Evolutionary conservation across 345 rosid genomes (phyloP), one percentile per base, ranked within the genome.

Genomic region (Eucalyptus curtisii): DNA sequence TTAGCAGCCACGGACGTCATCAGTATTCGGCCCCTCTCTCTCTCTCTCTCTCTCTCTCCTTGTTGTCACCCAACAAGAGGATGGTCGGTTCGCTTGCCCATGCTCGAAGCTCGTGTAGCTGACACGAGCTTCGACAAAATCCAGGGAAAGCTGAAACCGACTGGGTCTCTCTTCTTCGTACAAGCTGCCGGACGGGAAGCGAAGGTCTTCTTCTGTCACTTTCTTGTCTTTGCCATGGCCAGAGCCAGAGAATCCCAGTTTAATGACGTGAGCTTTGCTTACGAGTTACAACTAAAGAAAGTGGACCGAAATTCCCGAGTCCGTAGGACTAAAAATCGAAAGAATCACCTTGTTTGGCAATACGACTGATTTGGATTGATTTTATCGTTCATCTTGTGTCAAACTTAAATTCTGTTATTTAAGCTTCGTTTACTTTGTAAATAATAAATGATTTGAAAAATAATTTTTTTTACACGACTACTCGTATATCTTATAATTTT

Each of bases 51-150:
- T 93, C 24, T 19, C 55, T 52, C 55, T 52, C 24, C 0, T 94
- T 87, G 95, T 97, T 9, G 97, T 93, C 98, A 40, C 47, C 81
- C 82, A 11, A 40, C 82, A 0, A 10, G 25, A 76, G 14, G 27
- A 76, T 76, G 47, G n/a, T 37, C 15, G 15, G 82, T 22, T 37
- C 82, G 82, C 82, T 40, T 76, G 82, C 82, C 82, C 42, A 20
- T 20, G 47, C 15, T 76, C 30, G 47, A 30, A 76, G 82, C n/a
- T n/a, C n/a, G n/a, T n/a, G n/a, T n/a, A n/a, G n/a, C 4, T 37
- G 81, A 71, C 45, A 10, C 81, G 6, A 37, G 47, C 82, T 76
- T 64, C 6, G 27, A 76, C 82, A 50, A 37, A 37, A 20, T 10
- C 1, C 1, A 76, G 82, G 2, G 27, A 37, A 10, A 76, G 82